Conservation (phyloP, 768 basidiomycete species). For the Russula ochroleuca region DNA sequence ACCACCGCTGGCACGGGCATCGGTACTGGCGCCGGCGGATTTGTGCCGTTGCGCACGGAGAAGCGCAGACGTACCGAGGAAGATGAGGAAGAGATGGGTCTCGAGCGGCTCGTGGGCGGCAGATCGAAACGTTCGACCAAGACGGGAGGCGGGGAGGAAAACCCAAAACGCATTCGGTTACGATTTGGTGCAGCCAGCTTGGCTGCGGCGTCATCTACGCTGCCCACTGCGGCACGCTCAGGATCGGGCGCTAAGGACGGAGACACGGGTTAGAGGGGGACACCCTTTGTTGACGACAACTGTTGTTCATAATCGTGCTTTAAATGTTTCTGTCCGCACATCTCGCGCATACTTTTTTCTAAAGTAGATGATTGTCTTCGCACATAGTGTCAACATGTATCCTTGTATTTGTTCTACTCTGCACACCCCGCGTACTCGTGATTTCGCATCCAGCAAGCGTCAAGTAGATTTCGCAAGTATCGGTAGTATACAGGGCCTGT, state of each 20-base stretch:
- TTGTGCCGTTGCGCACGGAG: constrained; percentile 51
- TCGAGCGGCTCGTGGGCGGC: constrained; percentile 50
- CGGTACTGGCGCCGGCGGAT: constrained; percentile 25
- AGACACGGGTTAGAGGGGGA: constrained; percentile 54
- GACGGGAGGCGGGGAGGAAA: constrained; percentile 17
- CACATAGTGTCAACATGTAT: constrained; percentile 23
- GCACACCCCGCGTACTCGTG: constrained; percentile 3
- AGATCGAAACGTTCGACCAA: constrained; percentile 38
- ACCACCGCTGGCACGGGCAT: not conserved
- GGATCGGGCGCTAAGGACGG: constrained; percentile 66
- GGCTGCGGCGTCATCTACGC: constrained; percentile 34
- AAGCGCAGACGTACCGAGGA: constrained; percentile 39
- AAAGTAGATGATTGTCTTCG: constrained; percentile 16
- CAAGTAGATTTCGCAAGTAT: constrained; percentile 28
- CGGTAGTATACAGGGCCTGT: constrained; percentile 32
- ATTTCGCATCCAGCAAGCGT: constrained; percentile 19
- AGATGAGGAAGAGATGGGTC: constrained; percentile 64
- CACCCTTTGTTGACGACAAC: not conserved
- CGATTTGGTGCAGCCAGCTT: constrained; percentile 54
- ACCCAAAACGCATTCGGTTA: constrained; percentile 68
- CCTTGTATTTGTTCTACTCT: constrained; percentile 21
- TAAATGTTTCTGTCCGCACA: constrained; percentile 19
- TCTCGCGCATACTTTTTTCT: constrained; percentile 5
- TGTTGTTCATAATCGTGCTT: constrained; percentile 8
- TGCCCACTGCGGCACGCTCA: constrained; percentile 46